Percentiles rank a stretch among this genome's conserved stretches.
Conservation (phyloP, 2,329 filamentous ascomycete genomes). For the Diaporthe longicolla region DNA sequence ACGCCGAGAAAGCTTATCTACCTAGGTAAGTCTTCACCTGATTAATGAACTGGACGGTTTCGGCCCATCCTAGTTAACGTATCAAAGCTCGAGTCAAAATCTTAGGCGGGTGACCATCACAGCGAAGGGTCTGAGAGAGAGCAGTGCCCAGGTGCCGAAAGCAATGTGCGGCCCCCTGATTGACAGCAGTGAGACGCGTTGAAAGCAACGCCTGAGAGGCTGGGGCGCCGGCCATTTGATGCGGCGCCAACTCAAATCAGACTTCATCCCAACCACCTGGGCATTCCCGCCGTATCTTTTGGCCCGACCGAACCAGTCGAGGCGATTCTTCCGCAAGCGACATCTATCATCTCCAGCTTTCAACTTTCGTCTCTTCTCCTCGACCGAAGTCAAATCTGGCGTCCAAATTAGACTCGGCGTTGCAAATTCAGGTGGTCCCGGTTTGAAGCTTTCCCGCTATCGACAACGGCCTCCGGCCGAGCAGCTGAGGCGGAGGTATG, state of each 20-base stretch:
- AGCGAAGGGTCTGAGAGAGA: too few relatives aligned
- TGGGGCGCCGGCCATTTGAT: neutral
- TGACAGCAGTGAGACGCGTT: slow-evolving; percentile 16
- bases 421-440: neutral
- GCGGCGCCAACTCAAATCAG: neutral
- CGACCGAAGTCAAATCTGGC: neutral
- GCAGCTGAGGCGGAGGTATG: neutral
- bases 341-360: neutral
- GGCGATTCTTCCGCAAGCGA: neutral
- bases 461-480: too few relatives aligned
- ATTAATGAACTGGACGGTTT: slow-evolving; percentile 19
- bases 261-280: slow-evolving; percentile 6
- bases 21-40: slow-evolving; percentile 6
- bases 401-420: neutral
- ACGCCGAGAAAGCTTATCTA: slow-evolving; percentile 37
- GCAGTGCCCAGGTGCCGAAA: neutral
- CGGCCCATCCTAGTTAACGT: slow-evolving; percentile 30
- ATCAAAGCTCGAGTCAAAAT: slow-evolving; percentile 30
- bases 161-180: slow-evolving; percentile 1
- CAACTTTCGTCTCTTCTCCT: neutral
- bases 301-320: neutral
- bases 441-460: too few relatives aligned
- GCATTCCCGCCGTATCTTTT: neutral
- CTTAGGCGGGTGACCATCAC: neutral
- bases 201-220: neutral